Evolutionary conservation across 305 asterid genomes (phyloP), one percentile per base, ranked within the genome.

Genomic region (Petunia hybrid): DNA sequence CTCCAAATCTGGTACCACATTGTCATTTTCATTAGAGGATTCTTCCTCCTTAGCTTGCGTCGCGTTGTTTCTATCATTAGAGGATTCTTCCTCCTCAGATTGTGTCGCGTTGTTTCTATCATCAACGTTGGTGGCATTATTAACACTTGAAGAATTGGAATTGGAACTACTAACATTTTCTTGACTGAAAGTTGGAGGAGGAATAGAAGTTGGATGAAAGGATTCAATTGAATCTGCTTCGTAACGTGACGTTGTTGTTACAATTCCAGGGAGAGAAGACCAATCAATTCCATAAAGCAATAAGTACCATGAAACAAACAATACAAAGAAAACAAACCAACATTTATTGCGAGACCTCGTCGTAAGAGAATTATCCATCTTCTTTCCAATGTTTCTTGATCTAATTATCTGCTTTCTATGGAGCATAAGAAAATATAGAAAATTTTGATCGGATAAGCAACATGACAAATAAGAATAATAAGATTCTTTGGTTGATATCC

Each of bases 231-330:
- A 9, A 12, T 51, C 74, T 8, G 56, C 79, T 38, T 69, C 84
- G 38, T 76, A 48, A 31, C 35, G 84, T 3, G 93, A 61, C 3
- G 83, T 16, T 56, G 88, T 77, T 4, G 89, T 65, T 64, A 74
- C 79, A 13, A 90, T 55, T n/a, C 80, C 84, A 62, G 87, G 85
- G 76, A 93, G 68, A n/a, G 91, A 88, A 67, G 91, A 82, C 95
- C 95, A 88, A 82, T 92, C 94, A 66, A 81, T 83, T 36, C 85
- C 91, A 80, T 88, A 88, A 70, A 95, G 91, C 63, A 95, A 40
- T 35, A 87, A 14, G 81, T 91, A 95, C 98, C 98, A 95, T 66
- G 91, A 85, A 39, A 90, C 86, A 77, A 95, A 93, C 51, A 95
- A 42, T 39, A 67, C 64, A 62, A 82, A 80, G 83, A 87, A 86